phyloP scores from a whole-genome alignment of 345 rosid genomes.

The Eucalyptus tenuipes region DNA sequence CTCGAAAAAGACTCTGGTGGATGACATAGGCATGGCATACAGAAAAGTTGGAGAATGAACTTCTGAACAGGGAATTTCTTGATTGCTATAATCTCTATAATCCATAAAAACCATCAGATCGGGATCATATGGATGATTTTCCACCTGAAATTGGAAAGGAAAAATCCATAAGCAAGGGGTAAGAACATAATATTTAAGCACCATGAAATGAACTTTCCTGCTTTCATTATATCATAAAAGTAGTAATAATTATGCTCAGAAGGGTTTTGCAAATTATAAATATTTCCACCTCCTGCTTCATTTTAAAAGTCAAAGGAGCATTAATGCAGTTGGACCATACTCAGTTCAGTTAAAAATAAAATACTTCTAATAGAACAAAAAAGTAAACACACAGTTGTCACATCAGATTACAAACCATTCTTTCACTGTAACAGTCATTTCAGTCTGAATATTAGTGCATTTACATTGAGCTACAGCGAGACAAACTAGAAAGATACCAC shows the following conservation, averaged over 20 bases:
- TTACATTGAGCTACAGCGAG: background rate
- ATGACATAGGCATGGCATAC: conserved; percentile 79
- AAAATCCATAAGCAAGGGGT: background rate
- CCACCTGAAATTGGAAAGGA: conserved; percentile 43
- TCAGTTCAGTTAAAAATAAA: background rate
- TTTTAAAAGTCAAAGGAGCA: background rate
- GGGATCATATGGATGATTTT: conserved; percentile 89
- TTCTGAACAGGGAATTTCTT: conserved; percentile 40
- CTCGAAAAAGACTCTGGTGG: conserved; percentile 88
- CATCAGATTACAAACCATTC: background rate
- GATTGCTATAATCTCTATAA: conserved; percentile 61
- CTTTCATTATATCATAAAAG: background rate
- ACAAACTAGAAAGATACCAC: background rate
- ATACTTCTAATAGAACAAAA: background rate
- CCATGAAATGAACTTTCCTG: background rate
- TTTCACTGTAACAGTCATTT: background rate
- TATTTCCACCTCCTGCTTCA: background rate
- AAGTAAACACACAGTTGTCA: background rate
- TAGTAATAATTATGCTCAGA: background rate
- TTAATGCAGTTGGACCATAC: background rate
- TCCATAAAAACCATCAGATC: conserved; percentile 98
- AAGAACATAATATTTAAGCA: background rate
- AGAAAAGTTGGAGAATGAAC: conserved; percentile 81
- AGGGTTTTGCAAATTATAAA: background rate
- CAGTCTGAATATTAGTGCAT: background rate